Conservation (phyloP, 1,139 yeast species). For the Barnettozyma hawaiiensis region DNA sequence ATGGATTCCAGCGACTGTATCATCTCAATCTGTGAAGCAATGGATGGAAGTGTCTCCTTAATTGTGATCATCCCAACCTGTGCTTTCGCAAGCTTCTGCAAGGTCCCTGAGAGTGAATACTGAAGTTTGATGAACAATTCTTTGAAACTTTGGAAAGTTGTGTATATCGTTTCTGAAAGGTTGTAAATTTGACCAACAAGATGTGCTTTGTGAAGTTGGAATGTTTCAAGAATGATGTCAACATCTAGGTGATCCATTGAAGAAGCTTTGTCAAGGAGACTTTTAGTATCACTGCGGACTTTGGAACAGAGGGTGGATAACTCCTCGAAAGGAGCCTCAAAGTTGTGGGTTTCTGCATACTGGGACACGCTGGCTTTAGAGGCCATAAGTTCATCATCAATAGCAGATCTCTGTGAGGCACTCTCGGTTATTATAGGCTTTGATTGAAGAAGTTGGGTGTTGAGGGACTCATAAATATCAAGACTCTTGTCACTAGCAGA, state of each 20-base stretch:
- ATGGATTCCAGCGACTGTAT: conserved; percentile 38
- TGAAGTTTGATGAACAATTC: conserved; percentile 15
- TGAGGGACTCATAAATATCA: conserved; percentile 17
- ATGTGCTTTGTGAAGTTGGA: conserved; percentile 28
- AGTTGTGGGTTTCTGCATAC: conserved; percentile 10
- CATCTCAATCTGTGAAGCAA: conserved; percentile 18
- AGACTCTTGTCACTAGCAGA: conserved; percentile 27
- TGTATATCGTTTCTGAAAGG: conserved; percentile 28
- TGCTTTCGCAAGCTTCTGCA: conserved; percentile 15
- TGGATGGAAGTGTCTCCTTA: conserved; percentile 18
- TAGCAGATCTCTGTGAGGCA: conserved; percentile 10
- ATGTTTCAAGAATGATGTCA: conserved; percentile 25
- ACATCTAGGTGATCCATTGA: conserved; percentile 19
- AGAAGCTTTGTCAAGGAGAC: conserved; percentile 14
- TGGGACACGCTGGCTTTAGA: conserved; percentile 16
- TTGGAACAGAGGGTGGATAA: conserved; percentile 16
- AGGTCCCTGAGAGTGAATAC: conserved; percentile 18
- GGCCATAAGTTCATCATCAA: conserved; percentile 16
- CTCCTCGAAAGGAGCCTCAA: conserved; percentile 14
- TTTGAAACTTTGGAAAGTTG: conserved; percentile 22
- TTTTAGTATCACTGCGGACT: conserved; percentile 23
- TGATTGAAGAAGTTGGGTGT: not conserved
- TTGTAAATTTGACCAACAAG: conserved; percentile 28
- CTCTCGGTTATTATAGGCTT: conserved; percentile 26
- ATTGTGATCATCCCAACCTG: conserved; percentile 19